Conservation (phyloP, 805 yeast genomes). For the Isabelozyma gotoi region DNA sequence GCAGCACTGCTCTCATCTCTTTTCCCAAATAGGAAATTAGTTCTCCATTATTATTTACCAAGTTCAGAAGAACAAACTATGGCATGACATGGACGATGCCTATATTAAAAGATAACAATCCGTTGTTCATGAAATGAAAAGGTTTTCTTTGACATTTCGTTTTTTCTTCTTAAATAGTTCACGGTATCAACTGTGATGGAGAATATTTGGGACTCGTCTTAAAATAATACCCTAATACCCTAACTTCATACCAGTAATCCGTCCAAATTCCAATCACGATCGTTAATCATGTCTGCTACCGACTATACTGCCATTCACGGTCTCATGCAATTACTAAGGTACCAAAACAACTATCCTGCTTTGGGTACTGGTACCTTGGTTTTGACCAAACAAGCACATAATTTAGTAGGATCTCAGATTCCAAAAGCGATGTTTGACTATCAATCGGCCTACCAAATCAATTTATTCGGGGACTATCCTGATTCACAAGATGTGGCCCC, state of each 20-base stretch:
- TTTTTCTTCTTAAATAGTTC: no score
- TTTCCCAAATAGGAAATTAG: neutral
- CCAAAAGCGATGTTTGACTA: slow-evolving; percentile 41
- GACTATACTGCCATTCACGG: slow-evolving; percentile 29
- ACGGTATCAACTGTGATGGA: no score
- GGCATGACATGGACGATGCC: no score
- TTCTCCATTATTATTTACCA: no score
- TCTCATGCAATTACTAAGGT: slow-evolving; percentile 24
- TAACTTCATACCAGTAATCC: no score
- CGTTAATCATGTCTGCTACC: slow-evolving; percentile 3
- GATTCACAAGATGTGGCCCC: slow-evolving; percentile 55
- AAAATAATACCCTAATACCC: no score
- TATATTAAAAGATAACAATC: no score
- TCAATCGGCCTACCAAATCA: slow-evolving; percentile 39
- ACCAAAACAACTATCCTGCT: slow-evolving; percentile 30
- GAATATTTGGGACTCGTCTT: no score
- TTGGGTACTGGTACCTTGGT: slow-evolving; percentile 28
- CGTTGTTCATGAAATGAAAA: no score
- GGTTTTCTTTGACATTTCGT: no score
- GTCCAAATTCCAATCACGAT: neutral
- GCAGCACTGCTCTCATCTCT: neutral
- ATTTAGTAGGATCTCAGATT: slow-evolving; percentile 31
- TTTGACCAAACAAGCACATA: slow-evolving; percentile 27
- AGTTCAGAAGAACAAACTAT: no score
- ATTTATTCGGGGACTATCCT: slow-evolving; percentile 66